Percentiles rank a stretch among this genome's conserved stretches.
These are phyloP conservation scores for Curvularia eragrostidis DNA, from an alignment of 2,329 filamentous ascomycete genomes.

Conservation along the genomic window DNA sequence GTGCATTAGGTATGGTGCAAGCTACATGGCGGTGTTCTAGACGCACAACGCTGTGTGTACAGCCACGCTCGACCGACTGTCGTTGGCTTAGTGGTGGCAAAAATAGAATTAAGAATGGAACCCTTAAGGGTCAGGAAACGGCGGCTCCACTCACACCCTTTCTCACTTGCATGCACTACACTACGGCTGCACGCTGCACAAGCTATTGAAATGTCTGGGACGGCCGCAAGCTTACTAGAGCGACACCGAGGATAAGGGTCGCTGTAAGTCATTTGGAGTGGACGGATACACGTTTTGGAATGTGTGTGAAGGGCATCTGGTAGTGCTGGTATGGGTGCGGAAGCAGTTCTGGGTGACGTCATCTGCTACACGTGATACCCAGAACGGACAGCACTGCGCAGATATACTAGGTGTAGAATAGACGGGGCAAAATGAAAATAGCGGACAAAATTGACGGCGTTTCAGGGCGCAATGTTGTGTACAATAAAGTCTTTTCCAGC, in stretches of 20 bases:
- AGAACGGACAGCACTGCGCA: not conserved
- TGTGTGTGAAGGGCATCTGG: not conserved
- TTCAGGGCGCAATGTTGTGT: not conserved
- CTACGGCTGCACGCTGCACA: slow-evolving; percentile 15
- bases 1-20: not conserved
- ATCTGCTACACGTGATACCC: not conserved
- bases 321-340: not conserved
- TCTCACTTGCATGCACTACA: slow-evolving; percentile 2
- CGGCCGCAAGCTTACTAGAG: not conserved
- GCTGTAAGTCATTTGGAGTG: not conserved
- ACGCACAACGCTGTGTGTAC: not conserved
- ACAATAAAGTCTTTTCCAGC: not conserved
- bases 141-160: slow-evolving; percentile 1
- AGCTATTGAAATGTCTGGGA: slow-evolving; percentile 26
- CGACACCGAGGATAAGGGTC: not conserved
- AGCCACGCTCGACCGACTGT: not conserved
- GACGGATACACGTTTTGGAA: not conserved
- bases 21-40: not conserved
- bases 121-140: slow-evolving; percentile 9
- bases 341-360: not conserved
- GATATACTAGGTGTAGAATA: not conserved
- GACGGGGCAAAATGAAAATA: not conserved
- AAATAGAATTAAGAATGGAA: slow-evolving; percentile 22
- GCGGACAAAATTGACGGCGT: not conserved
- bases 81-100: slow-evolving; percentile 4